Percentiles rank a stretch among this genome's conserved stretches.
Conservation (phyloP, 305 asterid species). For the Plantago coronopus region DNA sequence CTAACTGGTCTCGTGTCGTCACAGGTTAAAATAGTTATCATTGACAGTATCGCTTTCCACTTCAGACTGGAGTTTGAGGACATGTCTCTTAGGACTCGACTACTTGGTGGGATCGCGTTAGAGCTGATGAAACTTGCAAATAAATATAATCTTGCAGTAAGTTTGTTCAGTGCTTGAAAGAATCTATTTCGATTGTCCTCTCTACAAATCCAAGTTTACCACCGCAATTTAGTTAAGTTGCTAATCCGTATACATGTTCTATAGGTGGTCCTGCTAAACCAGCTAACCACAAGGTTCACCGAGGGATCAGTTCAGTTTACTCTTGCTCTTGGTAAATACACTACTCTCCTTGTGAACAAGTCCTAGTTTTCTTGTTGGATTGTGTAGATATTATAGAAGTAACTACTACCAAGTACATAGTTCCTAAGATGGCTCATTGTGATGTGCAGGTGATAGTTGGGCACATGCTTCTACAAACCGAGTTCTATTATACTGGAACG, state of each 20-base stretch:
- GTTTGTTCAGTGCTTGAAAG: slow-evolving; percentile 21
- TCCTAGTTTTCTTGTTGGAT: neutral
- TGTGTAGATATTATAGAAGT: slow-evolving; percentile 2
- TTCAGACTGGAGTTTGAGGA: slow-evolving; percentile 94
- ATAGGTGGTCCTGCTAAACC: slow-evolving; percentile 83
- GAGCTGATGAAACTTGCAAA: slow-evolving; percentile 91
- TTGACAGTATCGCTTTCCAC: slow-evolving; percentile 92
- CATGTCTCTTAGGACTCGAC: slow-evolving; percentile 88
- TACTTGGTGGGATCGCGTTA: slow-evolving; percentile 81
- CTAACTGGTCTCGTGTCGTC: slow-evolving; percentile 17
- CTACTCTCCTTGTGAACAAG: slow-evolving; percentile 7
- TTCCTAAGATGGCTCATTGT: slow-evolving; percentile 23
- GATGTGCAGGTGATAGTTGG: slow-evolving; percentile 91
- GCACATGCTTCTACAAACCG: slow-evolving; percentile 92
- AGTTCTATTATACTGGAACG: slow-evolving; percentile 77
- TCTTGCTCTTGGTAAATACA: slow-evolving; percentile 81
- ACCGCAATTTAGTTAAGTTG: neutral
- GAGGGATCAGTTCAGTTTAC: slow-evolving; percentile 84
- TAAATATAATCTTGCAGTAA: slow-evolving; percentile 75
- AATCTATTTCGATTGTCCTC: neutral
- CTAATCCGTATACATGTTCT: slow-evolving; percentile 19
- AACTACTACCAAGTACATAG: slow-evolving; percentile 15
- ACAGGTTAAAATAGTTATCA: slow-evolving; percentile 75
- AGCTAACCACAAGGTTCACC: slow-evolving; percentile 74
- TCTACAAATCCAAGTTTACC: neutral